These are phyloP conservation scores for Suhomyces kilbournensis DNA, from an alignment of 805 yeast genomes.

Conservation along the genomic window DNA sequence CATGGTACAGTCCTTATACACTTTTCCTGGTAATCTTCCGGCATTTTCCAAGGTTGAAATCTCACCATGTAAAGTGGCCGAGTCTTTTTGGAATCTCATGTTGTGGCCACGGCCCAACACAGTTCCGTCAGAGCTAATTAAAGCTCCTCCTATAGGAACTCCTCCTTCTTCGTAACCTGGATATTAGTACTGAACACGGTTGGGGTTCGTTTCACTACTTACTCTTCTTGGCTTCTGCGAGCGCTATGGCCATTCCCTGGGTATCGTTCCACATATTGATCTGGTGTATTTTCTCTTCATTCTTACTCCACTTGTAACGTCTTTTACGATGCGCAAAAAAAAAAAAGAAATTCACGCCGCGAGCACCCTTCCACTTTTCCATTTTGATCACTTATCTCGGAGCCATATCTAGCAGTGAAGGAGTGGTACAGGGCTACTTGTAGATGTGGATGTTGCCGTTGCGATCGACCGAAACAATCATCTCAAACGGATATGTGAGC, in stretches of 20 bases:
- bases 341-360: neutral
- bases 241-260: constrained; percentile 65
- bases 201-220: constrained; percentile 14
- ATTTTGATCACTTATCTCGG: neutral
- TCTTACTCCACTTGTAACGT: neutral
- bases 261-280: constrained; percentile 45
- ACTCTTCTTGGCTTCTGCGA: constrained; percentile 68
- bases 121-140: constrained; percentile 71
- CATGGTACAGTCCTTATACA: constrained; percentile 82
- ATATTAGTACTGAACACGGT: neutral
- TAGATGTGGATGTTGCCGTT: constrained; percentile 64
- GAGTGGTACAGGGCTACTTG: constrained; percentile 23
- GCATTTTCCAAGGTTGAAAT: constrained; percentile 86
- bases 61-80: constrained; percentile 90
- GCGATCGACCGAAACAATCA: constrained; percentile 66
- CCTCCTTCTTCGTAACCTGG: constrained; percentile 80
- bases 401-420: neutral
- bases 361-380: neutral
- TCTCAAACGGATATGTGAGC: constrained; percentile 49
- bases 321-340: neutral
- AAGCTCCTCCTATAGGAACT: constrained; percentile 81
- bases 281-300: neutral
- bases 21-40: constrained; percentile 78
- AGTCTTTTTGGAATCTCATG: constrained; percentile 78
- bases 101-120: constrained; percentile 89